These are phyloP conservation scores for Lichenothelia convexa DNA, from an alignment of 495 filamentous ascomycete species.

Conservation along the genomic window DNA sequence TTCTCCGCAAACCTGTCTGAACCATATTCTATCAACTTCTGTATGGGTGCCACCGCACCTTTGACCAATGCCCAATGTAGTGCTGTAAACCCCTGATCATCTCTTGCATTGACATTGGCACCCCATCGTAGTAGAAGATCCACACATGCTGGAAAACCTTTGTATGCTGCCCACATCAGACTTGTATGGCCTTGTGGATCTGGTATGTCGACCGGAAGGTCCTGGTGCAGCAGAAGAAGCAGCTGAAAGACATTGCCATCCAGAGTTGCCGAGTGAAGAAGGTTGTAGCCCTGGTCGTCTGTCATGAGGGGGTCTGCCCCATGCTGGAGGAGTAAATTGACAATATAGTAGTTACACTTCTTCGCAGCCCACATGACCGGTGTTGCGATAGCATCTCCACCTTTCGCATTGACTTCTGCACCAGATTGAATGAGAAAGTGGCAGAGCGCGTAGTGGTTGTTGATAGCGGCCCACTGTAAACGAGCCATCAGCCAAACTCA, in stretches of 20 bases:
- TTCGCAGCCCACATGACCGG: slow-evolving; percentile 95
- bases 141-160: slow-evolving; percentile 77
- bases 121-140: slow-evolving; percentile 92
- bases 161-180: slow-evolving; percentile 98
- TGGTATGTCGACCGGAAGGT: slow-evolving; percentile 76
- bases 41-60: slow-evolving; percentile 65
- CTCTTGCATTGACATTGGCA: slow-evolving; percentile 73
- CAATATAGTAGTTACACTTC: slow-evolving; percentile 73
- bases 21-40: slow-evolving; percentile 87
- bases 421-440: slow-evolving; percentile 81
- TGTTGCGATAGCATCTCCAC: slow-evolving; percentile 82
- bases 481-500: background rate
- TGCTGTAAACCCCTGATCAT: slow-evolving; percentile 82
- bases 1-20: slow-evolving; percentile 80
- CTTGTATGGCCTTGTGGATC: slow-evolving; percentile 81
- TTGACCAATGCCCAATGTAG: slow-evolving; percentile 95
- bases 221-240: slow-evolving; percentile 74
- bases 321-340: slow-evolving; percentile 61
- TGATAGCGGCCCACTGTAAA: slow-evolving; percentile 91
- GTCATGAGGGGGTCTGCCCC: slow-evolving; percentile 79
- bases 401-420: slow-evolving; percentile 84
- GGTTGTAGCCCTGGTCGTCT: slow-evolving; percentile 90
- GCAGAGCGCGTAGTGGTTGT: slow-evolving; percentile 92
- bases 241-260: slow-evolving; percentile 91
- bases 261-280: slow-evolving; percentile 88